Conservation (phyloP, 208 protist genomes). For the Phytomonas sp. region DNA sequence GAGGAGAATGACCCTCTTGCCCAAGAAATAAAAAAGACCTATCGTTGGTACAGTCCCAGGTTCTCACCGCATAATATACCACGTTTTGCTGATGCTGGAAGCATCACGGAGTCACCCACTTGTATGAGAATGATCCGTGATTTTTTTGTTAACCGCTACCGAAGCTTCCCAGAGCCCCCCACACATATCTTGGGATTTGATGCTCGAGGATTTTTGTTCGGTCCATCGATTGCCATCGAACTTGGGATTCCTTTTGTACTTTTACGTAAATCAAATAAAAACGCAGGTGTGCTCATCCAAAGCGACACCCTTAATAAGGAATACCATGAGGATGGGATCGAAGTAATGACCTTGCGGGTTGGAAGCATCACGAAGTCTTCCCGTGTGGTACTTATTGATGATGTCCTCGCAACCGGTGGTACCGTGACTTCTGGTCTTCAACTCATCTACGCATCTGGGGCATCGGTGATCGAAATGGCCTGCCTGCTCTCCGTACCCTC, state of each 20-base stretch:
- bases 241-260: conserved; percentile 88
- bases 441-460: conserved; percentile 70
- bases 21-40: conserved; percentile 39
- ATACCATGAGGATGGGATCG: conserved; percentile 72
- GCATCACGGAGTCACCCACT: conserved; percentile 72
- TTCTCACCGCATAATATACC: conserved; percentile 88
- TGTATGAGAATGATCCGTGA: conserved; percentile 76
- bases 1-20: conserved; percentile 31
- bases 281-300: conserved; percentile 78
- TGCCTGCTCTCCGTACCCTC: conserved; percentile 50
- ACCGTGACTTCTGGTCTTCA: conserved; percentile 85
- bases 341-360: conserved; percentile 80
- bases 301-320: conserved; percentile 86
- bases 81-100: conserved; percentile 81
- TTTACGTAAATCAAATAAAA: conserved; percentile 84
- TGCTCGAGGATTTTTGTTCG: conserved; percentile 86
- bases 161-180: conserved; percentile 33
- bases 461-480: conserved; percentile 62
- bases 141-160: conserved; percentile 78
- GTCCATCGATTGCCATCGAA: conserved; percentile 79
- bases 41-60: conserved; percentile 81
- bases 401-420: conserved; percentile 88
- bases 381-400: conserved; percentile 87
- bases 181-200: conserved; percentile 88
- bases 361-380: conserved; percentile 61